Conservation (phyloP, 768 basidiomycete species). For the Psilocybe azurescens region DNA sequence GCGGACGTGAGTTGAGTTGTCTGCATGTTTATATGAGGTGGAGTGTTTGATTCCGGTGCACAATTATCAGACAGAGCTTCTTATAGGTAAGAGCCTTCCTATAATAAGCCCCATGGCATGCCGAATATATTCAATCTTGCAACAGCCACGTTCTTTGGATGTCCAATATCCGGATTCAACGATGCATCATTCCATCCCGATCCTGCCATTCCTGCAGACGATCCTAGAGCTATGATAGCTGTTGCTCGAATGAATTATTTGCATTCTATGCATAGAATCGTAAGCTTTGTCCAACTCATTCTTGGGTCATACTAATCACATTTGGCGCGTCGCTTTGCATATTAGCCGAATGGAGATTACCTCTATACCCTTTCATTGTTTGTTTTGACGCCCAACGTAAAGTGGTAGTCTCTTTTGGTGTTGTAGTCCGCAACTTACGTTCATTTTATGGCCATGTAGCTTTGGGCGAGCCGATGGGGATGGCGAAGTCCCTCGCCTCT, state of each 20-base stretch:
- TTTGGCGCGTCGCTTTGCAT: background rate
- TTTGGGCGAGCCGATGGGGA: constrained; percentile 45
- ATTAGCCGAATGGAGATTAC: constrained; percentile 44
- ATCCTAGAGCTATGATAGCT: constrained; percentile 46
- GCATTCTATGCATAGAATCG: constrained; percentile 47
- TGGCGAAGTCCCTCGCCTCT: constrained; percentile 51
- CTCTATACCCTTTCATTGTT: constrained; percentile 48
- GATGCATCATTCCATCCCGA: constrained; percentile 22
- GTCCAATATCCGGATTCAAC: constrained; percentile 36
- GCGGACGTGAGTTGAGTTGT: constrained; percentile 46
- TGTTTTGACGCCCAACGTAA: constrained; percentile 42
- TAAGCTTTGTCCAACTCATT: constrained; percentile 21
- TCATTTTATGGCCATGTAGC: constrained; percentile 24
- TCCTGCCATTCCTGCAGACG: constrained; percentile 30
- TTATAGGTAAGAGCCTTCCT: constrained; percentile 37
- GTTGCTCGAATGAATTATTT: constrained; percentile 47
- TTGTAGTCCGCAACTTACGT: background rate
- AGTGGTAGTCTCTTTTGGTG: no score
- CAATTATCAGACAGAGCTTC: constrained; percentile 43
- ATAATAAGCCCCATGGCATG: background rate
- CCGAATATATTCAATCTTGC: background rate
- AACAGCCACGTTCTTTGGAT: constrained; percentile 41
- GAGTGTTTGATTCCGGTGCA: background rate
- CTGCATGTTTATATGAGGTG: background rate
- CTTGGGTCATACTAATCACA: no score